Percentiles rank a stretch among this genome's conserved stretches.
Evolutionary conservation across 2,329 filamentous ascomycete genomes (phyloP).

Genomic region (Colletotrichum chlorophyti): DNA sequence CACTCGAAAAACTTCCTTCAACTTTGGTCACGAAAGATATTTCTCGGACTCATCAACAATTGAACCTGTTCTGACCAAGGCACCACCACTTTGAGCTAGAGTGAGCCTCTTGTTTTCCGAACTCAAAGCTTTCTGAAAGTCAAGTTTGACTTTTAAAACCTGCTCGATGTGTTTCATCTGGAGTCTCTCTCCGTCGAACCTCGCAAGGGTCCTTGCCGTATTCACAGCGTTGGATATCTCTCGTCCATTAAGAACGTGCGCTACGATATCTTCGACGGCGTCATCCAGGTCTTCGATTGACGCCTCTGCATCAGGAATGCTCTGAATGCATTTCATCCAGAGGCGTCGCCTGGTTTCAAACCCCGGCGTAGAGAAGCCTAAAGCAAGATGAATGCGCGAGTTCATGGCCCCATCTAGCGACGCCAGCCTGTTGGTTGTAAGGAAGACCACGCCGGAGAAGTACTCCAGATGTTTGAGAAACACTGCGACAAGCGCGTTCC

Average conservation of each 20-base stretch:
- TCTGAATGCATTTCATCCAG: neutral
- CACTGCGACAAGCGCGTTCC: conserved; percentile 30
- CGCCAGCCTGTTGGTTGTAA: conserved; percentile 86
- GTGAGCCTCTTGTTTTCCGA: too few species aligned
- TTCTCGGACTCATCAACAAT: too few species aligned
- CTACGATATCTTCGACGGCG: neutral
- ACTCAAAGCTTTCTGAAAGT: neutral
- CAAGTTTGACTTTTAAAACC: neutral
- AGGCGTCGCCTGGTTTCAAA: neutral
- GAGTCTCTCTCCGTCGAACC: neutral
- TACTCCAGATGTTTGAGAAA: conserved; percentile 75
- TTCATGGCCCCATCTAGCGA: conserved; percentile 31
- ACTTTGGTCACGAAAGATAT: too few species aligned
- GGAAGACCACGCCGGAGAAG: conserved; percentile 87
- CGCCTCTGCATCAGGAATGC: neutral
- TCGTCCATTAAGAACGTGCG: neutral
- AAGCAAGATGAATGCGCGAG: conserved; percentile 53
- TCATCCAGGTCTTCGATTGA: neutral
- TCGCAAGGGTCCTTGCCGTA: neutral
- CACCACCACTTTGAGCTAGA: too few species aligned
- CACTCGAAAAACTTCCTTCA: too few species aligned
- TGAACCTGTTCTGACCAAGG: too few species aligned
- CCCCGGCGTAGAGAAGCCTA: conserved; percentile 47
- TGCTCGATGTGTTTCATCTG: neutral
- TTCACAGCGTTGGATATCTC: neutral